phyloP scores from a whole-genome alignment of 768 basidiomycete genomes.

The Leccinum uliginosum region DNA sequence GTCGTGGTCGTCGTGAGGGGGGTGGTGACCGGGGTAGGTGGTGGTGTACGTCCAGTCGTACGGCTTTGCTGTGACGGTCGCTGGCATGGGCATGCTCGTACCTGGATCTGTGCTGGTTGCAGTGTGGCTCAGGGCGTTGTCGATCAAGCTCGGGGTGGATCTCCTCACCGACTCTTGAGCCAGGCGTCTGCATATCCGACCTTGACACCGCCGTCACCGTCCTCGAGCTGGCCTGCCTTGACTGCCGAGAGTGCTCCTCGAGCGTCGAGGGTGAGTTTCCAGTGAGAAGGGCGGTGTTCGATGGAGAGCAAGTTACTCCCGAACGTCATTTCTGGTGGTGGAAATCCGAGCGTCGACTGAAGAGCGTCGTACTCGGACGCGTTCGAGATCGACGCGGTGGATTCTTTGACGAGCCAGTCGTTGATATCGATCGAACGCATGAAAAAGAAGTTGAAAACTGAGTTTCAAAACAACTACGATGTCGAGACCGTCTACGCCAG shows the following conservation, averaged over 20 bases:
- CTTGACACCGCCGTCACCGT: conserved; percentile 88
- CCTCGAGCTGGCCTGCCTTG: conserved; percentile 66
- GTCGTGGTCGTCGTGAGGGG: conserved; percentile 5
- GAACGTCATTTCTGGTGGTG: conserved; percentile 96
- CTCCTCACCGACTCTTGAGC: conserved; percentile 73
- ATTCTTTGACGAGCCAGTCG: conserved; percentile 66
- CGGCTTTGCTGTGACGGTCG: conserved; percentile 72
- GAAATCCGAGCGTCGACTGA: conserved; percentile 62
- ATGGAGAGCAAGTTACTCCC: conserved; percentile 76
- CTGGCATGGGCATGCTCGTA: conserved; percentile 61
- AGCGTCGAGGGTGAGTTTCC: conserved; percentile 64
- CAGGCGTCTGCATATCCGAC: conserved; percentile 95
- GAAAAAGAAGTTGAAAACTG: neutral
- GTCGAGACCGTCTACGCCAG: conserved; percentile 66
- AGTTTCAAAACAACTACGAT: neutral
- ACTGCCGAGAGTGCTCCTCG: conserved; percentile 67
- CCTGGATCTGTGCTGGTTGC: conserved; percentile 66
- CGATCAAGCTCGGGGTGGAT: neutral
- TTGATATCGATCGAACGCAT: conserved; percentile 55
- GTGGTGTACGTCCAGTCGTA: conserved; percentile 99
- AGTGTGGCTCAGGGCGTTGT: neutral
- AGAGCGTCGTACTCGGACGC: conserved; percentile 69
- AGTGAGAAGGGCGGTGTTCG: conserved; percentile 58
- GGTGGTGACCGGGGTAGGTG: conserved; percentile 64
- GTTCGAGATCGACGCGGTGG: conserved; percentile 76